phyloP scores from a whole-genome alignment of 1,139 yeast genomes.

The Candida albicans region DNA sequence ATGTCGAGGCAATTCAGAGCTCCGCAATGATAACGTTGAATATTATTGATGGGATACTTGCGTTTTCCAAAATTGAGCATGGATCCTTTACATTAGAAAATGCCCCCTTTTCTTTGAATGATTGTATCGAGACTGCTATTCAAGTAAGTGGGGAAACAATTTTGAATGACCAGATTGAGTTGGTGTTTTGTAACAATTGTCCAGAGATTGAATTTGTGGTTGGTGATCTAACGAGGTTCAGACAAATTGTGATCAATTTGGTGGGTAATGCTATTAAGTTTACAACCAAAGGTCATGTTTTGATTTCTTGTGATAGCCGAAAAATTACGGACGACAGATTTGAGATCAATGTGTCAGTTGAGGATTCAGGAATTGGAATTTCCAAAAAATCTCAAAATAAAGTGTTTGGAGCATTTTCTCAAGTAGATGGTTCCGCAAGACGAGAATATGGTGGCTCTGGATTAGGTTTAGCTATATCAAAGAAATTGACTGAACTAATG shows the following conservation, averaged over 20 bases:
- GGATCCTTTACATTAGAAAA: conserved; percentile 50
- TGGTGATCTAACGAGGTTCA: conserved; percentile 54
- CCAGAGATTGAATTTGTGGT: conserved; percentile 42
- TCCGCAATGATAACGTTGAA: conserved; percentile 55
- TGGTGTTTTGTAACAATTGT: conserved; percentile 48
- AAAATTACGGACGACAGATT: conserved; percentile 34
- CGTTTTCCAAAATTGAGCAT: conserved; percentile 58
- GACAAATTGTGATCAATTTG: conserved; percentile 55
- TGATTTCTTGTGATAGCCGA: conserved; percentile 37
- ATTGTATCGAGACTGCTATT: conserved; percentile 53
- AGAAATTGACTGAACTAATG: conserved; percentile 58
- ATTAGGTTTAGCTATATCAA: conserved; percentile 58
- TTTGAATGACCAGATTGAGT: conserved; percentile 44
- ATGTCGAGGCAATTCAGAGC: conserved; percentile 53
- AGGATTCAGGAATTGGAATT: conserved; percentile 65
- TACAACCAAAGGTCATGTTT: conserved; percentile 48
- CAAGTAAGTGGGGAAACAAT: conserved; percentile 57
- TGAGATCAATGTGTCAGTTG: conserved; percentile 44
- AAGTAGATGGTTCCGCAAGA: conserved; percentile 60
- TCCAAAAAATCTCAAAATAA: conserved; percentile 48
- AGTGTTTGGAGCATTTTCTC: conserved; percentile 60
- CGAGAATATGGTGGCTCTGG: conserved; percentile 64
- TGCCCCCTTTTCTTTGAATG: conserved; percentile 50
- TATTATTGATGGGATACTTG: conserved; percentile 58
- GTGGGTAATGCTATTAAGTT: conserved; percentile 61